Conservation (phyloP, 2,329 filamentous ascomycete species). For the Aplosporella prunicola region DNA sequence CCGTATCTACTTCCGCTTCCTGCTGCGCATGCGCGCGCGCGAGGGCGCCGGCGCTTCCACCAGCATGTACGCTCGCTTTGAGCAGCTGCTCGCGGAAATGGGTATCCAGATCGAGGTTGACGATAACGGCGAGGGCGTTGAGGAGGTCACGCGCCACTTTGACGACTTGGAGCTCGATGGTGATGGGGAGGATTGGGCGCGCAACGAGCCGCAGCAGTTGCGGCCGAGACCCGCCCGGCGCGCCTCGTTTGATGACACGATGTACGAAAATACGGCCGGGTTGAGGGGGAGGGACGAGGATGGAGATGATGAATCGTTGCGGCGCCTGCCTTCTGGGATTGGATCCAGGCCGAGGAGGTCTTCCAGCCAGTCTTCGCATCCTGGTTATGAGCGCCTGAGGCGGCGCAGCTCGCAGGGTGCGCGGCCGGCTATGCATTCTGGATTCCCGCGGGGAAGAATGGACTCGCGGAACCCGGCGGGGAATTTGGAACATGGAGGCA, state of each 20-base stretch:
- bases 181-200: background rate
- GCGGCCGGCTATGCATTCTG: conserved; percentile 5
- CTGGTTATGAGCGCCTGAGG: background rate
- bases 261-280: conserved; percentile 7
- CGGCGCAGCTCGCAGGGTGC: background rate
- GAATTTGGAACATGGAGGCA: conserved; percentile 9
- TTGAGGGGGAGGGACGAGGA: background rate
- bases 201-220: background rate
- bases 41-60: conserved; percentile 16
- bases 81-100: conserved; percentile 56
- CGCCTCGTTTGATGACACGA: conserved; percentile 47
- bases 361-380: conserved; percentile 17
- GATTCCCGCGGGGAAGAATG: conserved; percentile 7
- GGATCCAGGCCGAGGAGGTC: conserved; percentile 10
- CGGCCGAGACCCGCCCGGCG: conserved; percentile 24
- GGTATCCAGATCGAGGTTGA: conserved; percentile 61
- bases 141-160: conserved; percentile 22
- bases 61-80: conserved; percentile 59
- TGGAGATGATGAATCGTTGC: background rate
- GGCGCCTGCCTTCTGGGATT: too few species aligned
- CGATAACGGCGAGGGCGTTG: conserved; percentile 31
- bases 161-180: conserved; percentile 20
- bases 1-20: conserved; percentile 63
- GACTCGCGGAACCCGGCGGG: conserved; percentile 1
- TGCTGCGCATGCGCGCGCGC: conserved; percentile 56